Evolutionary conservation across 208 protist species (phyloP), one percentile per base, ranked within the genome.

Genomic region (Wallacemonas rigidus): DNA sequence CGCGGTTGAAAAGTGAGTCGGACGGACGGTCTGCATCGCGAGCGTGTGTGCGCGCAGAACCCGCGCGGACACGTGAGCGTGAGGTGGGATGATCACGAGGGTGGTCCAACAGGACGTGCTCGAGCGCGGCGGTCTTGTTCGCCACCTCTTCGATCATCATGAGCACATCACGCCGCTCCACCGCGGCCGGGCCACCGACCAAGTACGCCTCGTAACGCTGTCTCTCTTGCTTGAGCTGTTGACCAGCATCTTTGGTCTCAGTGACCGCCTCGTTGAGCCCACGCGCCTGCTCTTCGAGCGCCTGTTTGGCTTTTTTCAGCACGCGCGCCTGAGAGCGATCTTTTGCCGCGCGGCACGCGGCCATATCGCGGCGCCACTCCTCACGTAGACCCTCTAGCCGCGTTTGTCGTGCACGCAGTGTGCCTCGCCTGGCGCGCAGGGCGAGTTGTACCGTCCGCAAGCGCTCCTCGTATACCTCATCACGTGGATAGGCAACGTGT

Each of bases 301-400:
- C 63, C 2, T 41, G 55, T 75, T 90, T 90, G 17, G 87, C 81
- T 39, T 75, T 60, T 0, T 73, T 62, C 70, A 95, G 76, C 67
- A 76, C 36, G n/a, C 50, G 17, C 6, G 79, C 82, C 43, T 80
- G 69, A 1, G 61, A 45, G 41, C 64, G 65, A 68, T 93, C 84
- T 35, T 74, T 57, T 3, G 39, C 43, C 36, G 26, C 65, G 56
- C 78, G 78, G 63, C 83, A 89, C 8, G n/a, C 50, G 1, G 56
- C 63, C 86, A 90, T 91, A 60, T 89, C 87, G 14, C 17, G 43
- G 2, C 77, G 78, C 91, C 91, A 95, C 65, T 88, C 80, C 38
- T 77, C 74, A 14, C 91, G 86, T 39, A 85, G 61, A 2, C 26
- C 26, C 63, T 85, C 80, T 57, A 94, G 71, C 7, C 61, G 41